These are phyloP conservation scores for Fusarium mexicanum DNA, from an alignment of 2,329 filamentous ascomycete genomes.

Conservation along the genomic window DNA sequence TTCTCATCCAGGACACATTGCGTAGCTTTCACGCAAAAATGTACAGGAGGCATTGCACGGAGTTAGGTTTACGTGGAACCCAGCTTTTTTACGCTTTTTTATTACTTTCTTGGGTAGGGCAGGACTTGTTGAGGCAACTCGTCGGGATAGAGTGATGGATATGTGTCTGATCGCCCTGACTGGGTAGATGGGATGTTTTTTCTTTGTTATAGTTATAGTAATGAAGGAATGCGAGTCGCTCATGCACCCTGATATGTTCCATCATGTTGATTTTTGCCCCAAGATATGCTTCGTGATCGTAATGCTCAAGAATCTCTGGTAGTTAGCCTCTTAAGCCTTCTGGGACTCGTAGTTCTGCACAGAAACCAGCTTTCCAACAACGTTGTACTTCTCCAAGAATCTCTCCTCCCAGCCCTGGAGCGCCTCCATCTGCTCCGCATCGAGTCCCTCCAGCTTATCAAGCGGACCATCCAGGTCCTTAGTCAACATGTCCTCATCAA, in stretches of 20 bases:
- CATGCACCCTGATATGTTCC: constrained; percentile 1
- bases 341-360: constrained; percentile 50
- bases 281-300: background rate
- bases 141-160: constrained; percentile 24
- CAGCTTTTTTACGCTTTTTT: constrained; percentile 22
- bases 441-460: constrained; percentile 78
- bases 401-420: constrained; percentile 92
- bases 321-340: constrained; percentile 17
- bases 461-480: constrained; percentile 86
- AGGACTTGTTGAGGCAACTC: constrained; percentile 18
- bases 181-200: constrained; percentile 16
- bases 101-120: constrained; percentile 29
- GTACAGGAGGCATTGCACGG: constrained; percentile 49
- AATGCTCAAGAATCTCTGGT: background rate
- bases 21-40: constrained; percentile 37
- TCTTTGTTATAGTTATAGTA: constrained; percentile 34
- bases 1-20: constrained; percentile 13
- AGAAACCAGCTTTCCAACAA: constrained; percentile 86
- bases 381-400: constrained; percentile 91
- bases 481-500: constrained; percentile 95
- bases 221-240: constrained; percentile 33
- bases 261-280: background rate
- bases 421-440: constrained; percentile 80
- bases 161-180: constrained; percentile 6
- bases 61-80: constrained; percentile 44